Base-by-base conservation (phyloP, 805 yeast genomes). In the Pichia eremophila region DNA sequence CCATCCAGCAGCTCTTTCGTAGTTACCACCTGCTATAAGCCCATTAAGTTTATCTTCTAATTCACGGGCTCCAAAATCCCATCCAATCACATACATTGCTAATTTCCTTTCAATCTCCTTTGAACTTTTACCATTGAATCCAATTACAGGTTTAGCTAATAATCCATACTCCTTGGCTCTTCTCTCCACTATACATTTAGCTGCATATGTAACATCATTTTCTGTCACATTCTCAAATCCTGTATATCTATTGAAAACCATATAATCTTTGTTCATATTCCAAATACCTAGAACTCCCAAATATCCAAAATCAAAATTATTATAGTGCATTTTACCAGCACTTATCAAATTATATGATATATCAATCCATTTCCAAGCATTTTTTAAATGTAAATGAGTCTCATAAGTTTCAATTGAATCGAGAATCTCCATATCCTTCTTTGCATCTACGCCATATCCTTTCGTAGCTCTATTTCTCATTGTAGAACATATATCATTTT, bases 1-100 rank as follows among this genome's bases (percentile, higher is more conserved):
- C 95, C 96, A 87, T 0, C 95, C 98, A 1, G 97, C 99, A 0
- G 99, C 98, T 60, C 91, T 82, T 51, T 89, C 95, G 52, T 75
- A 76, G 50, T 77, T 75, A 0, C 85, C 89, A 15, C 68, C 63
- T 0, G 67, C 63, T 22, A 82, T 77, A 39, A 91, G 70, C 39
- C 71, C 69, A 22, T 67, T 65, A 38, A 85, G 73, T 51, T 83
- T 80, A 38, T 75, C 79, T 54, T 89, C 95, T 51, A 88, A 73
- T 60, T 87, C 95, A 27, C 76, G 68, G 17, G 77, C 75, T 2
- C 88, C 81, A 56, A 86, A 80, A 57, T 86, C 88, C 95, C 96
- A 90, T 2, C 98, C 98, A 35, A 89, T 82, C 15, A 87, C 86
- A 41, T 83, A 78, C 67, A 90, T 69, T 56, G 96, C 88, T 14